These are phyloP conservation scores for Lodderomyces beijingensis DNA, from an alignment of 1,139 yeast species.

Conservation along the genomic window DNA sequence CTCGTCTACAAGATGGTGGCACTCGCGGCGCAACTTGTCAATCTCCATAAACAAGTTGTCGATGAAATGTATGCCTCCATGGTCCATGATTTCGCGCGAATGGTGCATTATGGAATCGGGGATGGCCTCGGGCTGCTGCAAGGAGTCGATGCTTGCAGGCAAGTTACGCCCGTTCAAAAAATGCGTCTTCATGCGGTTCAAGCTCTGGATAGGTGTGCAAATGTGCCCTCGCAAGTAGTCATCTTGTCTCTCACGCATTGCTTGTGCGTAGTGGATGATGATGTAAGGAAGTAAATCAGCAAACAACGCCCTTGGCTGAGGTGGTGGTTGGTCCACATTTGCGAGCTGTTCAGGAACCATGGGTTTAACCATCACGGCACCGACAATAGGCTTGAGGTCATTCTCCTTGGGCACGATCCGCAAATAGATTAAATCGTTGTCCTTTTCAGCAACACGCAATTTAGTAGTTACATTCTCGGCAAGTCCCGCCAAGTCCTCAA, in stretches of 20 bases:
- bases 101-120: constrained; percentile 57
- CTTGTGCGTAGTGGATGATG: constrained; percentile 63
- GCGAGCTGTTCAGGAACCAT: constrained; percentile 25
- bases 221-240: constrained; percentile 50
- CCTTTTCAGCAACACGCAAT: constrained; percentile 61
- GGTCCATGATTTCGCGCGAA: constrained; percentile 48
- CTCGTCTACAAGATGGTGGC: constrained; percentile 36
- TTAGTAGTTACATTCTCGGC: constrained; percentile 38
- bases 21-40: constrained; percentile 34
- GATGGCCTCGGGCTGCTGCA: constrained; percentile 58
- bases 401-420: constrained; percentile 53
- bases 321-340: background rate
- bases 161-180: constrained; percentile 44
- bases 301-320: constrained; percentile 22
- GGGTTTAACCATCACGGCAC: constrained; percentile 57
- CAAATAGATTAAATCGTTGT: constrained; percentile 75
- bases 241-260: constrained; percentile 65
- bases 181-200: constrained; percentile 45
- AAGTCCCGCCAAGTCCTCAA: constrained; percentile 49
- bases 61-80: constrained; percentile 50
- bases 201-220: constrained; percentile 45
- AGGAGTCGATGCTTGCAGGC: constrained; percentile 62
- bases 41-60: constrained; percentile 45
- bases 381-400: constrained; percentile 40
- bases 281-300: constrained; percentile 59